These are phyloP conservation scores for Aegle marmelos DNA, from an alignment of 345 rosid species.

Conservation along the genomic window DNA sequence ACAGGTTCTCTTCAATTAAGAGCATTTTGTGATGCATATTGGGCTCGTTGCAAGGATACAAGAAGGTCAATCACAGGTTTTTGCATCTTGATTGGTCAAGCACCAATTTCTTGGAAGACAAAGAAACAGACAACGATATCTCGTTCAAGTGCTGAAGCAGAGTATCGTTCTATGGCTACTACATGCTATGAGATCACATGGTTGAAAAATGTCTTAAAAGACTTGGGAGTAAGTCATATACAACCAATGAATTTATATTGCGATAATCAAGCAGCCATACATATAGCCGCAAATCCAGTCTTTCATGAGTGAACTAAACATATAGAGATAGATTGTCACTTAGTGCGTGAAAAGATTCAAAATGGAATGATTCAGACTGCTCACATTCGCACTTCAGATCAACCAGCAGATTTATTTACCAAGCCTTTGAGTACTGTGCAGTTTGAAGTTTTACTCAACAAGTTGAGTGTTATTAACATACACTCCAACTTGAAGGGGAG, in stretches of 20 bases:
- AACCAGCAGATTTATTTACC: no score
- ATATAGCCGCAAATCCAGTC: background rate
- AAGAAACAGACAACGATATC: background rate
- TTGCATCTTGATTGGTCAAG: background rate
- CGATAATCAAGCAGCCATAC: background rate
- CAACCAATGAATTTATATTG: background rate
- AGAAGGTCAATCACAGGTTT: background rate
- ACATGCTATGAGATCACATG: background rate
- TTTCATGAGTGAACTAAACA: background rate
- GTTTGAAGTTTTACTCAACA: no score
- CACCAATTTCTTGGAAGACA: background rate
- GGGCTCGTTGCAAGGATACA: background rate
- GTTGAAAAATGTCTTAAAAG: background rate
- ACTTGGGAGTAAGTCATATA: background rate
- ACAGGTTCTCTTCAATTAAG: background rate
- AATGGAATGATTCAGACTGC: no score
- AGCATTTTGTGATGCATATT: slow-evolving; percentile 9
- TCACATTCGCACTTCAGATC: no score
- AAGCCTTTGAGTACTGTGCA: no score
- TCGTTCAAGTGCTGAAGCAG: background rate
- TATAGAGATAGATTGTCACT: no score
- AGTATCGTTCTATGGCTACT: background rate
- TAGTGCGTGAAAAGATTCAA: no score
- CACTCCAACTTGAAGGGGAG: no score
- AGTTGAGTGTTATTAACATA: no score